Percentiles rank a stretch among this genome's conserved stretches.
Conservation (phyloP, 1,284 basidiomycete genomes). For the Cutaneotrichosporon mucoides region DNA sequence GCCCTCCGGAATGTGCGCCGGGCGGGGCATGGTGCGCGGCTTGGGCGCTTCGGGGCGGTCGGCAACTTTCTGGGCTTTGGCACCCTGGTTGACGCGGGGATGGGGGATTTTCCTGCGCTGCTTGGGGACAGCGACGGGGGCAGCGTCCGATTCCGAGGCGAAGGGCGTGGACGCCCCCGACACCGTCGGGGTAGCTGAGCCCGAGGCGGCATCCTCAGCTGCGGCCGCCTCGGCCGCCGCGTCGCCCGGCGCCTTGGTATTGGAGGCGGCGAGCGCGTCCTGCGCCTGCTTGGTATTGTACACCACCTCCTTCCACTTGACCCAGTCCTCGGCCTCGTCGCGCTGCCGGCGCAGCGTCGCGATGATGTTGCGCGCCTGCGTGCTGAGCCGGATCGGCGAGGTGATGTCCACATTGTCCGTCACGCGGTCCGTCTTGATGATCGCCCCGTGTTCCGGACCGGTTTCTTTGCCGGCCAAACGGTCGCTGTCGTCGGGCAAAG, state of each 20-base stretch:
- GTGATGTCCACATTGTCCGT: conserved; percentile 71
- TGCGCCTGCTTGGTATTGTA: conserved; percentile 36
- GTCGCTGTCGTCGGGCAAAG: conserved; percentile 13
- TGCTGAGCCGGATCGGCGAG: conserved; percentile 77
- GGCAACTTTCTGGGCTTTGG: conserved; percentile 12
- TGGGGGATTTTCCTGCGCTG: conserved; percentile 14
- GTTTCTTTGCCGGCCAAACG: conserved; percentile 24
- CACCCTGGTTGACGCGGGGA: conserved; percentile 14
- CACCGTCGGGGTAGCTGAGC: not conserved
- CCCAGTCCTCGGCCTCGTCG: conserved; percentile 91
- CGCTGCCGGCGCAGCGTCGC: conserved; percentile 79
- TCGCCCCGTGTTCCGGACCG: conserved; percentile 31
- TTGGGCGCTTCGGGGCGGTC: conserved; percentile 24
- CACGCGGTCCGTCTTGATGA: conserved; percentile 18
- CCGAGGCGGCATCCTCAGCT: too few relatives aligned
- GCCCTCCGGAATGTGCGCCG: conserved; percentile 47
- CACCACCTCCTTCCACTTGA: conserved; percentile 52
- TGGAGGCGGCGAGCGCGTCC: conserved; percentile 21
- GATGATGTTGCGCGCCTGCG: conserved; percentile 78
- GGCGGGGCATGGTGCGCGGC: conserved; percentile 39
- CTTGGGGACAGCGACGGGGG: not conserved
- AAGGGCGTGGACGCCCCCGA: not conserved
- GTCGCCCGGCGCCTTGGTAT: too few relatives aligned
- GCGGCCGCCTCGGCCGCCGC: too few relatives aligned
- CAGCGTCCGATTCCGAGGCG: too few relatives aligned